Evolutionary conservation across 768 basidiomycete species (phyloP).

Genomic region (Calocera cornea): DNA sequence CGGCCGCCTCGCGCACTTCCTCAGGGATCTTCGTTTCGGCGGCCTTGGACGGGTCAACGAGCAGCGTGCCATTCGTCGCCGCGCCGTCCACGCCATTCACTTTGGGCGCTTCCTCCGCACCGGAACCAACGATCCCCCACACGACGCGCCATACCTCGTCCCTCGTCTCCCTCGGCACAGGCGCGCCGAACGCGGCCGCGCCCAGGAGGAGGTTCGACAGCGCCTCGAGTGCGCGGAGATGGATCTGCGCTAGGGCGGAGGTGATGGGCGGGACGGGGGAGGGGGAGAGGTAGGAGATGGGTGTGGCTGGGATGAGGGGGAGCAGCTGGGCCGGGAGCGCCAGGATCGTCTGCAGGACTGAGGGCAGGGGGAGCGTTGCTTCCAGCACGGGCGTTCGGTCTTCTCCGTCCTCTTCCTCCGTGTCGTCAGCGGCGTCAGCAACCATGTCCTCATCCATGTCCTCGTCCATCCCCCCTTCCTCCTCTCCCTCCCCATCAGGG

Average conservation of each 20-base stretch:
- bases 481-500: slow-evolving; percentile 18
- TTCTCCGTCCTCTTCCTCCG: slow-evolving; percentile 25
- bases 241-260: slow-evolving; percentile 68
- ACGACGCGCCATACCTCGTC: slow-evolving; percentile 51
- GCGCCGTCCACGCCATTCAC: slow-evolving; percentile 51
- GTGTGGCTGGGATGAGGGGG: slow-evolving; percentile 55
- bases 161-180: slow-evolving; percentile 42
- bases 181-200: slow-evolving; percentile 32
- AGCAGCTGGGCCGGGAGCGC: slow-evolving; percentile 57
- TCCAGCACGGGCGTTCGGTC: slow-evolving; percentile 23
- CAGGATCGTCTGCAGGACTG: slow-evolving; percentile 29
- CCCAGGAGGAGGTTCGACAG: slow-evolving; percentile 81
- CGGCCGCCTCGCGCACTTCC: slow-evolving; percentile 65
- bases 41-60: slow-evolving; percentile 18
- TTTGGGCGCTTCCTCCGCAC: slow-evolving; percentile 30
- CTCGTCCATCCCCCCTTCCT: slow-evolving; percentile 19
- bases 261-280: slow-evolving; percentile 76
- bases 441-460: slow-evolving; percentile 17
- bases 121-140: slow-evolving; percentile 39
- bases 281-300: slow-evolving; percentile 65
- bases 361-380: slow-evolving; percentile 2
- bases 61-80: slow-evolving; percentile 11
- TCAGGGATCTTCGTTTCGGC: slow-evolving; percentile 21
- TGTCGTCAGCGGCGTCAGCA: slow-evolving; percentile 19
- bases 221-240: slow-evolving; percentile 75